Percentiles rank a stretch among this genome's conserved stretches.
Evolutionary conservation across 2,329 filamentous ascomycete genomes (phyloP).

Genomic region (Penicillium sp.): DNA sequence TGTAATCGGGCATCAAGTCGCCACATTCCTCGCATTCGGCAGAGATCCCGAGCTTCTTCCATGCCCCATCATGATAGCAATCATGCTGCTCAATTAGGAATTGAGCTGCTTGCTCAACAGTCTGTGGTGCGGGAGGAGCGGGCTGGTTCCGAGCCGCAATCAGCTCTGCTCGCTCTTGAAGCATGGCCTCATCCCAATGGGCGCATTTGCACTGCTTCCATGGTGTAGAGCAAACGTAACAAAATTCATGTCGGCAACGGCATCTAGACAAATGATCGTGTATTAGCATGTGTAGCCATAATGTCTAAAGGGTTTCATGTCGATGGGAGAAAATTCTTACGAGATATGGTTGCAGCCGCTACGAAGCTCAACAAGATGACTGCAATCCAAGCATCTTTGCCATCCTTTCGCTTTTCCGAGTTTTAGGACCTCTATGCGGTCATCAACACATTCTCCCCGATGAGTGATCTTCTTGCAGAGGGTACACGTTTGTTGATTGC

Average conservation of each 20-base stretch:
- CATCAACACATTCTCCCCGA: conserved; percentile 24
- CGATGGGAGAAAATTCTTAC: conserved; percentile 20
- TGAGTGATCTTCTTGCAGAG: conserved; percentile 26
- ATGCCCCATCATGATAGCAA: not conserved
- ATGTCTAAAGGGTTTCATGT: not conserved
- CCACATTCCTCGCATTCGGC: not conserved
- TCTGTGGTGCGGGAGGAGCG: not conserved
- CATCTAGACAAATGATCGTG: conserved; percentile 19
- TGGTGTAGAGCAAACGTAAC: conserved; percentile 28
- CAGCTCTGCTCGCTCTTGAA: not conserved
- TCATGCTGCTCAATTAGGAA: not conserved
- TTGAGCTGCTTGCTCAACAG: not conserved
- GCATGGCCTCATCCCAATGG: conserved; percentile 19
- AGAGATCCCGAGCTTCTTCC: not conserved
- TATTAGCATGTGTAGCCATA: not conserved
- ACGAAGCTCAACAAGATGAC: conserved; percentile 45
- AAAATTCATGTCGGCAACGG: conserved; percentile 32
- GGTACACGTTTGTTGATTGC: conserved; percentile 20
- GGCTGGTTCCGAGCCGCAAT: not conserved
- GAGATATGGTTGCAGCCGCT: conserved; percentile 37
- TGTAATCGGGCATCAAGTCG: not conserved
- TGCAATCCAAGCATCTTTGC: conserved; percentile 74
- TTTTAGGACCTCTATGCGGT: conserved; percentile 47
- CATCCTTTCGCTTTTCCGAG: conserved; percentile 67
- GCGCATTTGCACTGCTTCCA: conserved; percentile 31